Evolutionary conservation across 768 basidiomycete species (phyloP).

Genomic region (Leccinum boreale): DNA sequence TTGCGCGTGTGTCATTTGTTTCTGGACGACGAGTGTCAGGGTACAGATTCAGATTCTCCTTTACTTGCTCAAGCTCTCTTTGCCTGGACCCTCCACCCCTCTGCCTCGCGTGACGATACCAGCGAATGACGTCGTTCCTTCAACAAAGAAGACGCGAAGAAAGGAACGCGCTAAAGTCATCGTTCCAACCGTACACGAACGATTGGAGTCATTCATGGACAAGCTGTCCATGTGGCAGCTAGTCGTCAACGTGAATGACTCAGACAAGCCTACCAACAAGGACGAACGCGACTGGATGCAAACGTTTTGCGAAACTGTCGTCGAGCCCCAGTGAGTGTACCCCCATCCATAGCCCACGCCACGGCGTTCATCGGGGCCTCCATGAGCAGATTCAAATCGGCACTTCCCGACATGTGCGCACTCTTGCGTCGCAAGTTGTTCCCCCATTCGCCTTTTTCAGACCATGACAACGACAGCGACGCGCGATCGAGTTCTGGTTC

Average conservation of each 20-base stretch:
- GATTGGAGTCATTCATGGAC: constrained; percentile 73
- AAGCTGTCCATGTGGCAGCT: constrained; percentile 79
- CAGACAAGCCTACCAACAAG: constrained; percentile 12
- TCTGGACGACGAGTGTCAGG: constrained; percentile 36
- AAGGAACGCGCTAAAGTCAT: constrained; percentile 21
- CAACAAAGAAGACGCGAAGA: constrained; percentile 32
- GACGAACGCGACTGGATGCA: constrained; percentile 72
- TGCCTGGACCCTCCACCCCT: constrained; percentile 43
- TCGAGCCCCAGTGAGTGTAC: constrained; percentile 56
- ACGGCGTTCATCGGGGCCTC: neutral
- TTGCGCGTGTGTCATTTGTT: neutral
- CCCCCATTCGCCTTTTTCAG: constrained; percentile 58
- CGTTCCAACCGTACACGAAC: constrained; percentile 40
- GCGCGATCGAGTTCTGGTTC: constrained; percentile 10
- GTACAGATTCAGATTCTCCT: constrained; percentile 75
- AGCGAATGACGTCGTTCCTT: constrained; percentile 22
- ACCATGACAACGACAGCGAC: constrained; percentile 32
- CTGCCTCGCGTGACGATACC: constrained; percentile 30
- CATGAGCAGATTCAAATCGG: constrained; percentile 48
- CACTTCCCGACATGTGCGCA: constrained; percentile 50
- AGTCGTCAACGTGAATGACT: constrained; percentile 37
- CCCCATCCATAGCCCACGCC: neutral
- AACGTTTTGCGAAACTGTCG: constrained; percentile 60
- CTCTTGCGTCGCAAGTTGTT: constrained; percentile 68
- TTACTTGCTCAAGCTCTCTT: constrained; percentile 60